A percentile compares a stretch with the other conserved stretches of the same genome.
Conservation (phyloP, 192 early-diverging fungal species). For the Gorgonomyces haynaldii region DNA sequence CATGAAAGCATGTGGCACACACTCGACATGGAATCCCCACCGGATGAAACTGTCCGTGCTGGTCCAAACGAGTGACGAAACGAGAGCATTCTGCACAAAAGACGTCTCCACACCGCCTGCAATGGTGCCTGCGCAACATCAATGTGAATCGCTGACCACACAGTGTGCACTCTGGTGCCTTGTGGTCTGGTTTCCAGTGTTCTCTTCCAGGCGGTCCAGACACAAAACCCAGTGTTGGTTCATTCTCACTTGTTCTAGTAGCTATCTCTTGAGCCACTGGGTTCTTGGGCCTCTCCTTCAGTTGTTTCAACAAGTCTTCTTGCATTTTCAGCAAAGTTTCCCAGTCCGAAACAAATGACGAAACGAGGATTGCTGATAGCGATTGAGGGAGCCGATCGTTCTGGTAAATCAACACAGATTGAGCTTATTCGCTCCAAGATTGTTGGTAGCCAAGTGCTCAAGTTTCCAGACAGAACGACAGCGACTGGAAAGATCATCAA, state of each 20-base stretch:
- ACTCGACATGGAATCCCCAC: neutral
- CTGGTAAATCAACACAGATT: constrained; percentile 87
- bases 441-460: constrained; percentile 47
- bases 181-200: constrained; percentile 3
- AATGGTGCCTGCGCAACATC: constrained; percentile 1
- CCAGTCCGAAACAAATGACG: too few species aligned
- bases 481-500: constrained; percentile 86
- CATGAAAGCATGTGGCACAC: constrained; percentile 2
- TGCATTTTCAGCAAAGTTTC: too few species aligned
- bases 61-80: neutral
- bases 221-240: neutral
- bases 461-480: constrained; percentile 90
- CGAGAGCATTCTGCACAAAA: constrained; percentile 1
- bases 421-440: constrained; percentile 27
- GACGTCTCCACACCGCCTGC: constrained; percentile 3
- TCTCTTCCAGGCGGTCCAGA: constrained; percentile 1
- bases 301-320: too few species aligned
- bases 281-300: too few species aligned
- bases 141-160: constrained; percentile 5
- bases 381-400: constrained; percentile 81
- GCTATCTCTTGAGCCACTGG: too few species aligned
- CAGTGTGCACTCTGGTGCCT: neutral
- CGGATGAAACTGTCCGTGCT: constrained; percentile 3
- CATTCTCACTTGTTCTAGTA: too few species aligned
- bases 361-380: constrained; percentile 77